A percentile compares a stretch with the other conserved stretches of the same genome.
Evolutionary conservation across 2,329 filamentous ascomycete genomes (phyloP).

Genomic region (Calonectria fujianensis): DNA sequence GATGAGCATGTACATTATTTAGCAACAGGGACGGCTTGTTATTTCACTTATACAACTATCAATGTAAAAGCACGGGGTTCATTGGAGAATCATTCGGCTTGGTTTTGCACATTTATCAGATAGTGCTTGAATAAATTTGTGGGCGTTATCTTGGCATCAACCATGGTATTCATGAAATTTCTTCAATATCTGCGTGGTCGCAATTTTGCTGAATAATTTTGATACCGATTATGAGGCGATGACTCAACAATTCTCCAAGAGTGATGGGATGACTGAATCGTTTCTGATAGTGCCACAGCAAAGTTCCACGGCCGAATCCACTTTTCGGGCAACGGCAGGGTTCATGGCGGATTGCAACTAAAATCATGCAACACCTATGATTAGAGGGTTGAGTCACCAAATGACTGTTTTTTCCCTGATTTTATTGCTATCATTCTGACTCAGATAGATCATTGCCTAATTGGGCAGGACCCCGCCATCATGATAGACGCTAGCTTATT

Average conservation of each 20-base stretch:
- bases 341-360: not conserved
- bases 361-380: not conserved
- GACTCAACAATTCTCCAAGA: not conserved
- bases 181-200: not conserved
- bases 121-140: too few relatives aligned
- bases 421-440: not conserved
- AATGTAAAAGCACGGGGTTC: slow-evolving; percentile 4
- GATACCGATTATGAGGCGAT: not conserved
- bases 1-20: not conserved
- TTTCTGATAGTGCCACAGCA: not conserved
- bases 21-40: not conserved
- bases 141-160: not conserved
- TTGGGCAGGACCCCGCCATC: not conserved
- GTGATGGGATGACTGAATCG: not conserved
- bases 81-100: not conserved
- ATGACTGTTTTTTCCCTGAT: not conserved
- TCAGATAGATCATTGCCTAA: slow-evolving; percentile 6
- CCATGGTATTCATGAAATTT: not conserved
- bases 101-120: not conserved
- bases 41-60: not conserved
- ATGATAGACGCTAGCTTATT: too few relatives aligned
- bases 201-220: not conserved
- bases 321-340: not conserved
- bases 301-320: not conserved
- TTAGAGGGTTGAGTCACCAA: slow-evolving; percentile 9